These are phyloP conservation scores for Neopestalotiopsis sp. DNA, from an alignment of 2,329 filamentous ascomycete species.

Conservation along the genomic window DNA sequence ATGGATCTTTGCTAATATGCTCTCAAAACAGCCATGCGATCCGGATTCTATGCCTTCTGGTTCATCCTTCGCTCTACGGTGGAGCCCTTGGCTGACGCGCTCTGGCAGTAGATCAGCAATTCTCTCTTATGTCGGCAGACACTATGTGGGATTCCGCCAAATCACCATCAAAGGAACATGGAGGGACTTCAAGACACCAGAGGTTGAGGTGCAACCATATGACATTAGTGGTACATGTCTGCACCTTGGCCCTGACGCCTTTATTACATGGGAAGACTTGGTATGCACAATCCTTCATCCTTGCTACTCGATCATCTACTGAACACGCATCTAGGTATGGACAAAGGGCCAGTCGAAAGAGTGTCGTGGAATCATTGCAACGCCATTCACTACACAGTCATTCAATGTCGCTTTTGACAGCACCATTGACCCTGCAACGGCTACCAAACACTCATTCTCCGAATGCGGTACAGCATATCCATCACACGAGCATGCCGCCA, in stretches of 20 bases:
- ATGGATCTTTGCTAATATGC: background rate
- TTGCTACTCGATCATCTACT: conserved; percentile 16
- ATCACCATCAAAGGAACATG: conserved; percentile 47
- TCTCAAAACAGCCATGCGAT: conserved; percentile 39
- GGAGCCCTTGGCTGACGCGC: conserved; percentile 57
- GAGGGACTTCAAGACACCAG: conserved; percentile 41
- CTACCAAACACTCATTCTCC: conserved; percentile 42
- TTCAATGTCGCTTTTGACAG: conserved; percentile 55
- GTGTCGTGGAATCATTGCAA: conserved; percentile 60
- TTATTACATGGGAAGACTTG: conserved; percentile 60
- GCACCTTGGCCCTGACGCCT: conserved; percentile 56
- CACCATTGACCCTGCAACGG: conserved; percentile 28
- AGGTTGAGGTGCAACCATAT: conserved; percentile 43
- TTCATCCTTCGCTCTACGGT: conserved; percentile 58
- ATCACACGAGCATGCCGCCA: conserved; percentile 35
- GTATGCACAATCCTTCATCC: conserved; percentile 37
- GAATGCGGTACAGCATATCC: conserved; percentile 55
- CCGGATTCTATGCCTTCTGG: conserved; percentile 54
- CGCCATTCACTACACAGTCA: conserved; percentile 53
- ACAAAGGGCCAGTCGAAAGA: conserved; percentile 41
- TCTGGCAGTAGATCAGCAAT: conserved; percentile 45
- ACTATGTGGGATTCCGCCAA: conserved; percentile 61
- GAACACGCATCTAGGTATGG: conserved; percentile 45
- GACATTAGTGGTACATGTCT: conserved; percentile 57
- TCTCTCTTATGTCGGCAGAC: conserved; percentile 55